Evolutionary conservation across 2,329 filamentous ascomycete species (phyloP), one percentile per base, ranked within the genome.

Genomic region (Coniochaeta ligniaria): DNA sequence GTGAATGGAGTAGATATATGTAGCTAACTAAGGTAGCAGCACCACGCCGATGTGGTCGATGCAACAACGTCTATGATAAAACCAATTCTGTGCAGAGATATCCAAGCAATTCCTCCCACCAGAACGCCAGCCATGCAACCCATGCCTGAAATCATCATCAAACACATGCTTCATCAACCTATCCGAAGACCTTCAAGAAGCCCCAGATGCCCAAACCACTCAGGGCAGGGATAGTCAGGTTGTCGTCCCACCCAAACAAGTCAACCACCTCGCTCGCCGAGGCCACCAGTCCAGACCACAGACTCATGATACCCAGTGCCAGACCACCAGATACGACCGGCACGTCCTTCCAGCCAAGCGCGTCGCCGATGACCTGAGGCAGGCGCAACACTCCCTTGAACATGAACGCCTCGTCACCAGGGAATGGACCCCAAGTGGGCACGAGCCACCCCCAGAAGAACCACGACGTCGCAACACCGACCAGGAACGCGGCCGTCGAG

Each of bases 211-310:
- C 93, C 54, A 92, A 76, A 26, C 93, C 92, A 71, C 92, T 96
- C 57, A 99, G 80, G 28, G 96, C 86, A 2, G 95, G 95, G 73
- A 99, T 99, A 57, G 94, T 98, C 68, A 99, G 79, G 75, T 99
- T 99, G 76, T 99, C 95, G 70, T 99, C 95, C 90, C 92, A 93
- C 56, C 92, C 91, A 72, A 92, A 97, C 0, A 98, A 70, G 75
- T 99, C 92, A 54, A 96, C 82, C 17, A 94, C 89, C 75, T 99
- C 95, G 70, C 92, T 97, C 52, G 87, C 87, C 60, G 92, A 91
- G 47, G 92, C 95, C 59, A 94, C 85, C 50, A 98, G 75, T n/a
- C 95, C 95, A 7, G 93, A 93, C 77, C 90, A 91, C 43, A 96
- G 65, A 70, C 92, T 91, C 84, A 98, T 86, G 61, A 91, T 78